These are phyloP conservation scores for Abortiporus biennis DNA, from an alignment of 1,284 basidiomycete species.

Conservation along the genomic window DNA sequence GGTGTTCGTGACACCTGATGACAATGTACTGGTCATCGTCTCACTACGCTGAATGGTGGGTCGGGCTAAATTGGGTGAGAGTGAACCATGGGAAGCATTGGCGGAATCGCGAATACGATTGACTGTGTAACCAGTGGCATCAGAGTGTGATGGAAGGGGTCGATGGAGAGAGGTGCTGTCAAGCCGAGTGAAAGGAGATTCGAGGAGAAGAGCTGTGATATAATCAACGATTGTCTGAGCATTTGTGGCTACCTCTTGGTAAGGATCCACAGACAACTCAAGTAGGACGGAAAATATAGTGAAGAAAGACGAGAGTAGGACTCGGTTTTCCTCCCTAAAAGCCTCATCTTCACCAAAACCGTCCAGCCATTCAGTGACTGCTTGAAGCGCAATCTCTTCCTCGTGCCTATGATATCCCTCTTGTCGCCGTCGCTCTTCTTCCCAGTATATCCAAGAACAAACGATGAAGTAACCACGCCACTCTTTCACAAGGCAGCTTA, in stretches of 20 bases:
- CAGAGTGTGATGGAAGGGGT: conserved; percentile 38
- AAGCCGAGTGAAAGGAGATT: conserved; percentile 79
- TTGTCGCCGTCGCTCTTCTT: conserved; percentile 68
- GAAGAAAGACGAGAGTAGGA: conserved; percentile 85
- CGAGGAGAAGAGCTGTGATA: conserved; percentile 82
- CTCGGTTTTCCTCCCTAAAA: conserved; percentile 73
- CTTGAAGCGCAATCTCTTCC: conserved; percentile 61
- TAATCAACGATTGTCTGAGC: conserved; percentile 93
- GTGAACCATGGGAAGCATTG: conserved; percentile 46
- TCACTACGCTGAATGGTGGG: conserved; percentile 51
- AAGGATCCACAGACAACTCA: conserved; percentile 90
- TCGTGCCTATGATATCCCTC: conserved; percentile 37
- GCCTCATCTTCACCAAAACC: conserved; percentile 59
- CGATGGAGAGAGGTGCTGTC: conserved; percentile 56
- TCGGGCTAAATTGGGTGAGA: conserved; percentile 32
- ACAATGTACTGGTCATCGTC: conserved; percentile 54
- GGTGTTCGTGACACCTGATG: conserved; percentile 55
- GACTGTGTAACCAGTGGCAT: conserved; percentile 9
- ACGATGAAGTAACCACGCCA: conserved; percentile 96
- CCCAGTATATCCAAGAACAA: conserved; percentile 95
- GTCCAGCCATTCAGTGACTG: conserved; percentile 76
- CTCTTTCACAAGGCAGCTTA: conserved; percentile 91
- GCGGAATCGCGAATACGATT: conserved; percentile 35
- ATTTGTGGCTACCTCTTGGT: conserved; percentile 86
- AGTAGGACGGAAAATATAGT: conserved; percentile 88